These are phyloP conservation scores for Ulmus americana DNA, from an alignment of 331 rosid species.

Conservation along the genomic window DNA sequence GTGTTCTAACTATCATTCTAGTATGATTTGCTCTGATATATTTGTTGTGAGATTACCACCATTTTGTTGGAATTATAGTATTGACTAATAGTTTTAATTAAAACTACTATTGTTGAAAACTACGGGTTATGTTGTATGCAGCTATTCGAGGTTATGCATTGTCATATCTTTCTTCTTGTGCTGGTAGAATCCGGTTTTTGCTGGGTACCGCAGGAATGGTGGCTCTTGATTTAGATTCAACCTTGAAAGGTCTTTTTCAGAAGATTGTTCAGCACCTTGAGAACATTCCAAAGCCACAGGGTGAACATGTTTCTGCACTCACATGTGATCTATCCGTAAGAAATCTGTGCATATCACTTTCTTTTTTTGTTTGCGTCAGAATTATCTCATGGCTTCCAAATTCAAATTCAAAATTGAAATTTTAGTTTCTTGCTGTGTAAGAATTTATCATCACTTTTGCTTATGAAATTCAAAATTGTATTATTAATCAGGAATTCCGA, in stretches of 20 bases:
- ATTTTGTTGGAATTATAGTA: too few species aligned
- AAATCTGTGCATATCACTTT: conserved; percentile 19
- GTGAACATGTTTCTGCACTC: conserved; percentile 83
- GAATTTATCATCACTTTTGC: conserved; percentile 7
- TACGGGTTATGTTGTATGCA: conserved; percentile 40
- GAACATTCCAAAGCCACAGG: conserved; percentile 87
- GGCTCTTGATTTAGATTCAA: conserved; percentile 86
- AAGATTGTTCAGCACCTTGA: conserved; percentile 83
- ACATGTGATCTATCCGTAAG: conserved; percentile 74
- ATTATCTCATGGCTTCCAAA: background rate
- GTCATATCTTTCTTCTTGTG: conserved; percentile 90
- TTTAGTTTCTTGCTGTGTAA: background rate
- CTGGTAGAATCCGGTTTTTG: conserved; percentile 89
- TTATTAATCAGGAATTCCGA: conserved; percentile 55
- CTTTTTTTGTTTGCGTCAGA: background rate
- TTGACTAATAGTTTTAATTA: too few species aligned
- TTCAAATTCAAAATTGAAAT: background rate
- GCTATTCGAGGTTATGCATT: conserved; percentile 93
- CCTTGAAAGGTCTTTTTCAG: conserved; percentile 71
- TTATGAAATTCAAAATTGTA: background rate
- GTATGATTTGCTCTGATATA: too few species aligned
- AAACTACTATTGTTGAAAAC: too few species aligned
- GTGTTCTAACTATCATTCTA: too few species aligned
- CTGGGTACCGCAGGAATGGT: conserved; percentile 95
- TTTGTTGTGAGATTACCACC: too few species aligned